Evolutionary conservation across 306 rosid species (phyloP).

Genomic region (Lablab purpureus): DNA sequence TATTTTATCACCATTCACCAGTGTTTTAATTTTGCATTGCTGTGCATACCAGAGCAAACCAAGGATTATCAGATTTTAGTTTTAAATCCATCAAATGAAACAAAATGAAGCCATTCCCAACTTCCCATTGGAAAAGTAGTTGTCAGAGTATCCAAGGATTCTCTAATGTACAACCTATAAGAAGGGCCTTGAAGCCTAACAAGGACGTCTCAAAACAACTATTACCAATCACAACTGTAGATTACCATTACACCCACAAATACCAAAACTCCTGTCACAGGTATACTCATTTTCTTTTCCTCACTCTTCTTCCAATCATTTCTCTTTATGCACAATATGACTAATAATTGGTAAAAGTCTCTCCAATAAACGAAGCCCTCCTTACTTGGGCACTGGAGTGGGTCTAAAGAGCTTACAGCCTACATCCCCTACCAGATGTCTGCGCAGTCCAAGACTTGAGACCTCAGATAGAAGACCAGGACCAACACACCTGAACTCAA

Average conservation of each 20-base stretch:
- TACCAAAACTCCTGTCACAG: slow-evolving; percentile 3
- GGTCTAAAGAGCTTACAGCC: too few relatives aligned
- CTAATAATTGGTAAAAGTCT: background rate
- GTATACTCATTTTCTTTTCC: background rate
- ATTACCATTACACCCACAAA: background rate
- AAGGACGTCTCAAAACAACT: background rate
- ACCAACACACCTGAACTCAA: background rate
- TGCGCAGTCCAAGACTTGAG: too few relatives aligned
- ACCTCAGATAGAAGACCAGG: background rate
- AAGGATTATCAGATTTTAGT: background rate
- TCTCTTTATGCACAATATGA: background rate
- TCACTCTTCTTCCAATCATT: background rate
- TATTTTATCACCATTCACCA: slow-evolving; percentile 4
- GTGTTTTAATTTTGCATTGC: slow-evolving; percentile 1
- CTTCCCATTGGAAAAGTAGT: background rate
- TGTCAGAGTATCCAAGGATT: background rate
- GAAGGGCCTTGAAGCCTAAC: too few relatives aligned
- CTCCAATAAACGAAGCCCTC: background rate
- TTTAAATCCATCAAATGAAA: background rate
- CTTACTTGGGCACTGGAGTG: background rate
- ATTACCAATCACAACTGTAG: background rate
- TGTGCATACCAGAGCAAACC: slow-evolving; percentile 1
- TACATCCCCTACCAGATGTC: too few relatives aligned
- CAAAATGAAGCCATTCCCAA: slow-evolving; percentile 13
- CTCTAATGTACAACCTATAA: too few relatives aligned